These are phyloP conservation scores for Fusarium acutatum DNA, from an alignment of 2,329 filamentous ascomycete genomes.

Conservation along the genomic window DNA sequence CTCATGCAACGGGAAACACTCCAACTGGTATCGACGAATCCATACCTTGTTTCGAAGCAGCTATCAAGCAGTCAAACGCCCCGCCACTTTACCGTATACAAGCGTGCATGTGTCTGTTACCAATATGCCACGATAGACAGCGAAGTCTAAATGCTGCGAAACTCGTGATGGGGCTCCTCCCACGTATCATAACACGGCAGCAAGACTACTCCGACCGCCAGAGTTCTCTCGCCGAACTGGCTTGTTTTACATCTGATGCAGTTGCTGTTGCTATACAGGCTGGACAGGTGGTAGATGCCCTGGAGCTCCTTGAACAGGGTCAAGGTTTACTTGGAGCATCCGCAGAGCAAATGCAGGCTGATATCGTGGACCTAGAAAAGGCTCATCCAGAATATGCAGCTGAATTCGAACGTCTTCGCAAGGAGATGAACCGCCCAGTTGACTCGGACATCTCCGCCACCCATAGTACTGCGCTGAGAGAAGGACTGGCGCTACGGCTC, in stretches of 20 bases:
- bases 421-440: background rate
- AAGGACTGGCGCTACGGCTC: background rate
- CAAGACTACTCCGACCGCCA: background rate
- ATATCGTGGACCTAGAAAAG: background rate
- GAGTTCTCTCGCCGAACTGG: background rate
- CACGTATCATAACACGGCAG: background rate
- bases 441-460: background rate
- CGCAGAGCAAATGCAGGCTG: background rate
- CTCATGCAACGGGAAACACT: background rate
- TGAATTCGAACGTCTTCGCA: background rate
- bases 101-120: background rate
- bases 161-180: background rate
- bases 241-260: background rate
- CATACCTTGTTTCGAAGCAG: background rate
- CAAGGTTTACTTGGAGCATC: background rate
- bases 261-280: background rate
- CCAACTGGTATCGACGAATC: background rate
- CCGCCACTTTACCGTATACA: background rate
- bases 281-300: background rate
- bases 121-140: background rate
- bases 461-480: accelerated
- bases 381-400: background rate
- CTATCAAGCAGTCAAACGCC: background rate
- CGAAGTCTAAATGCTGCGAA: background rate
- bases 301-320: background rate